A percentile compares a stretch with the other conserved stretches of the same genome.
phyloP scores from a whole-genome alignment of 2,329 filamentous ascomycete species.

The Fusarium piperis region DNA sequence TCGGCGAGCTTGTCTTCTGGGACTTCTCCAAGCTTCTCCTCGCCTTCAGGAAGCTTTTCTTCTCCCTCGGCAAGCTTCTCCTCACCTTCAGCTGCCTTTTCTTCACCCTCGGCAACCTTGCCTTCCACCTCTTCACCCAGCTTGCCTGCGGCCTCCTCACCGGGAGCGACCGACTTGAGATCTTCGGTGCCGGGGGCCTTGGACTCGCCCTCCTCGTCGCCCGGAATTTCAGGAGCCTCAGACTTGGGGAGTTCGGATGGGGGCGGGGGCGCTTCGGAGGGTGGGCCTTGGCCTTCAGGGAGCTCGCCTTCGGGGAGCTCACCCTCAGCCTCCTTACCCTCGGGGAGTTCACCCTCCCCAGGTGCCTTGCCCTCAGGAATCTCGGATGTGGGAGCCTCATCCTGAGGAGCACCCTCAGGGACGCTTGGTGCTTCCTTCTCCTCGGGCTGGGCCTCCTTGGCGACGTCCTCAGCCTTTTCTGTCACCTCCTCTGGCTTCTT shows the following conservation, averaged over 20 bases:
- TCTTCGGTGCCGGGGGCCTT: slow-evolving; percentile 26
- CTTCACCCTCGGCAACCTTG: slow-evolving; percentile 50
- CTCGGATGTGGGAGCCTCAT: slow-evolving; percentile 37
- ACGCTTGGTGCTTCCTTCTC: slow-evolving; percentile 21
- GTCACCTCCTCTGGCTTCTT: slow-evolving; percentile 25
- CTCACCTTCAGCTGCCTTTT: slow-evolving; percentile 27
- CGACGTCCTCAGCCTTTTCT: slow-evolving; percentile 9
- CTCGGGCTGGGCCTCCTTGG: slow-evolving; percentile 2
- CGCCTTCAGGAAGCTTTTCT: not conserved
- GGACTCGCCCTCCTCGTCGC: slow-evolving; percentile 23
- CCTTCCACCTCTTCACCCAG: slow-evolving; percentile 36
- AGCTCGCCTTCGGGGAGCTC: not conserved
- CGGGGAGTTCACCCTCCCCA: slow-evolving; percentile 7
- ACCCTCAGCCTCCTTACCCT: slow-evolving; percentile 18
- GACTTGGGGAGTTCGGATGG: not conserved
- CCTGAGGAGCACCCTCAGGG: slow-evolving; percentile 19
- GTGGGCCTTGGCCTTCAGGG: not conserved
- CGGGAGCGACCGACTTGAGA: slow-evolving; percentile 56
- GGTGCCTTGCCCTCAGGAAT: slow-evolving; percentile 41
- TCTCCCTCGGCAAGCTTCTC: slow-evolving; percentile 40
- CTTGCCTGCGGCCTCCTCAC: slow-evolving; percentile 40
- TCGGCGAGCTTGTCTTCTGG: not conserved
- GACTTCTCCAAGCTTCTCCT: not conserved
- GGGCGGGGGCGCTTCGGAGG: slow-evolving; percentile 3
- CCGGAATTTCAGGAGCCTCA: slow-evolving; percentile 6